Evolutionary conservation across 1,284 basidiomycete species (phyloP).

Genomic region (Leccinum pachyderme): DNA sequence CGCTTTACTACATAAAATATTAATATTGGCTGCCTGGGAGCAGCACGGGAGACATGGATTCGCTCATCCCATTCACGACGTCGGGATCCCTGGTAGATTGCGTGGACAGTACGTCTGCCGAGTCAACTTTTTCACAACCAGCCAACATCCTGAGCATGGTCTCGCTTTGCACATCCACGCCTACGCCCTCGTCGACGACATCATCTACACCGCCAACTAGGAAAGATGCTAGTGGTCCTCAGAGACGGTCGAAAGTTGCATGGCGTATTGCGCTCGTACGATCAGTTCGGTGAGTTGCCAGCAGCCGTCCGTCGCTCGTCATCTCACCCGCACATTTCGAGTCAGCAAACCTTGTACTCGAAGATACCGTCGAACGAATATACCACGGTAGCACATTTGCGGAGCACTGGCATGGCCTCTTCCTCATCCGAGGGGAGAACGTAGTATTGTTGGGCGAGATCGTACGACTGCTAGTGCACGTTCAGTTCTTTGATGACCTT

Average conservation of each 20-base stretch:
- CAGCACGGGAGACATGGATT: conserved; percentile 69
- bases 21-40: conserved; percentile 37
- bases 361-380: conserved; percentile 87
- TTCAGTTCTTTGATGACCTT: conserved; percentile 7
- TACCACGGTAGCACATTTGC: conserved; percentile 79
- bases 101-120: conserved; percentile 93
- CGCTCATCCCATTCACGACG: conserved; percentile 93
- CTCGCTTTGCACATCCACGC: conserved; percentile 16
- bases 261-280: conserved; percentile 95
- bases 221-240: conserved; percentile 97
- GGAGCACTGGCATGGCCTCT: conserved; percentile 84
- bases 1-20: conserved; percentile 17
- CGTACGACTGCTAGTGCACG: conserved; percentile 51
- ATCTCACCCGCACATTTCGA: conserved; percentile 6
- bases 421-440: conserved; percentile 97
- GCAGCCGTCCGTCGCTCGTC: background rate
- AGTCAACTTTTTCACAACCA: conserved; percentile 48
- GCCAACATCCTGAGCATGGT: conserved; percentile 48
- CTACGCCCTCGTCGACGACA: conserved; percentile 17
- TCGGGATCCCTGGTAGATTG: conserved; percentile 96
- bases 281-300: conserved; percentile 87
- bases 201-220: conserved; percentile 43
- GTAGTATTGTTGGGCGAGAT: conserved; percentile 97
- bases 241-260: conserved; percentile 96
- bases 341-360: conserved; percentile 88